Base-by-base conservation (phyloP, 768 basidiomycete species). In the Mycena crocata region DNA sequence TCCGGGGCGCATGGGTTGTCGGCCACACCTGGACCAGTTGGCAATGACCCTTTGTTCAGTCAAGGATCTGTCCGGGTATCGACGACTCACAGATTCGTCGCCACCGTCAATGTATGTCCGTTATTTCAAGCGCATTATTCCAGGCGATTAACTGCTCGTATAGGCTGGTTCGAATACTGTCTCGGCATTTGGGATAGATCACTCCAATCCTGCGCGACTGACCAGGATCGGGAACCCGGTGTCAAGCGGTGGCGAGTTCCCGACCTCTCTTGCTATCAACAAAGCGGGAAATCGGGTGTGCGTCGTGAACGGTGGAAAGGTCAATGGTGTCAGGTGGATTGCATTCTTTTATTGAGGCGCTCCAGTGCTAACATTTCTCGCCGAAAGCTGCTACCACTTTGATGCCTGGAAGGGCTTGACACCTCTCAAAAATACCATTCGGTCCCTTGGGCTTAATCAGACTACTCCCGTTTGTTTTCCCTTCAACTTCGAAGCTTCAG, bases 141-240 rank as follows among this genome's bases (percentile, higher is more conserved):
- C 7, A 48, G 37, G 40, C 26, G 12, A 34, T 42, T 14, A 26
- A 28, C 30, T 35, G 30, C 15, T 26, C 60, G 21, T 7, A 19
- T 59, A 80, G 81, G 66, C 81, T 13, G 82, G 82, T 28, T 82
- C 81, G 1, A 80, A 80, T 72, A 81, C 80, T 12, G 68, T 80
- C 24, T 70, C 79, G 7, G 70, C 81, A 30, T 81, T 82, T 68
- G 64, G 57, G 21, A 82, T 83, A 60, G 71, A 81, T 69, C 67
- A 68, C 4, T 58, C 67, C 45, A 73, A 79, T 39, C 82, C 82
- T 0, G 72, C 71, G 1, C 60, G 70, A 15, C 67, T 83, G 39
- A 57, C 55, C 15, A 68, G 72, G 62, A 67, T 83, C 52, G 81
- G 81, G 17, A 68, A 75, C 24, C 81, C 81, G 3, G 76, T 78